Conservation (phyloP, 2,329 filamentous ascomycete genomes). For the Fusarium nurragi region DNA sequence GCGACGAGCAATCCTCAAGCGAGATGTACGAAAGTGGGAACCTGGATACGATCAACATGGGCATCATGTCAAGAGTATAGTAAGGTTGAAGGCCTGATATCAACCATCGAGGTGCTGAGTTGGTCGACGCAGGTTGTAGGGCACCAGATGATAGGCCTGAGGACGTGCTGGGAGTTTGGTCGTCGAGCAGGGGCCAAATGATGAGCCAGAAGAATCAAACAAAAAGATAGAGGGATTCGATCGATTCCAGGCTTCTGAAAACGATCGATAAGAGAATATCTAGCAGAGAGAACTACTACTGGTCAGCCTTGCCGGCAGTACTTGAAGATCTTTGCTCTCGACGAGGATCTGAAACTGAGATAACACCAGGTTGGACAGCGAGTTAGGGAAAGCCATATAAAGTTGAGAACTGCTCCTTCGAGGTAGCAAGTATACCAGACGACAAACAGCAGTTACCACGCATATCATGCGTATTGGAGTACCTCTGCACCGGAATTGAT, state of each 20-base stretch:
- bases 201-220: slow-evolving; percentile 34
- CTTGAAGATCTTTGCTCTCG: not conserved
- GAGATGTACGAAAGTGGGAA: slow-evolving; percentile 36
- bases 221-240: slow-evolving; percentile 4
- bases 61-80: slow-evolving; percentile 2
- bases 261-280: not conserved
- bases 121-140: not conserved
- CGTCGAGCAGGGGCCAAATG: not conserved
- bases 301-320: not conserved
- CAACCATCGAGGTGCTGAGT: not conserved
- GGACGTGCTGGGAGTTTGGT: slow-evolving; percentile 14
- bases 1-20: slow-evolving; percentile 34
- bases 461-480: not conserved
- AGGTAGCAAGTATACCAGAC: no score
- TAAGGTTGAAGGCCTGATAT: not conserved
- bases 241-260: not conserved
- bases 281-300: not conserved
- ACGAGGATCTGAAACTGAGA: not conserved
- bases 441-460: not conserved
- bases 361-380: not conserved
- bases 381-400: not conserved
- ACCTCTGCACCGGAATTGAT: not conserved
- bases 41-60: slow-evolving; percentile 22
- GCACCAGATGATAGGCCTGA: not conserved
- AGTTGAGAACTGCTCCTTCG: not conserved